These are phyloP conservation scores for Talaromyces amestolkiae DNA, from an alignment of 2,329 filamentous ascomycete genomes.

Conservation along the genomic window DNA sequence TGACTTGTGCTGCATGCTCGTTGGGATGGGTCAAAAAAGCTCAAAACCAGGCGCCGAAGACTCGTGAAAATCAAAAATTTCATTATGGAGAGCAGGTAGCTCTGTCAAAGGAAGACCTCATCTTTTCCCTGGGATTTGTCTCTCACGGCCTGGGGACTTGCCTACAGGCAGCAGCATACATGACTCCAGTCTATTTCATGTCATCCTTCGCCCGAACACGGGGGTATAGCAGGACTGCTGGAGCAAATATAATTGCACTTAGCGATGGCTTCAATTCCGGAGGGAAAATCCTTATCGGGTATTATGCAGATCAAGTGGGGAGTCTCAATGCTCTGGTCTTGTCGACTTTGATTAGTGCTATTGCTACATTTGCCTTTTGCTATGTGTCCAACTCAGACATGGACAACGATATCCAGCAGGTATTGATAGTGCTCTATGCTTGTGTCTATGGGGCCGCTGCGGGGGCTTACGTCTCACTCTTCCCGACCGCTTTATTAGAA, in stretches of 20 bases:
- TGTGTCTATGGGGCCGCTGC: slow-evolving; percentile 40
- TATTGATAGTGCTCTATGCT: slow-evolving; percentile 34
- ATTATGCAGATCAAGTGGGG: slow-evolving; percentile 40
- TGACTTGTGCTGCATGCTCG: background rate
- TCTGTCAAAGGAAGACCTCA: background rate
- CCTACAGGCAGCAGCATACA: slow-evolving; percentile 42
- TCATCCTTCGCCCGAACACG: slow-evolving; percentile 42
- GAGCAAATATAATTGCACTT: slow-evolving; percentile 41
- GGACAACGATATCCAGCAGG: slow-evolving; percentile 21
- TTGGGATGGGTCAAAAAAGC: background rate
- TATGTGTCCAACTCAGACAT: slow-evolving; percentile 26
- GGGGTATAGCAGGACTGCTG: slow-evolving; percentile 37
- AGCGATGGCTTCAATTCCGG: slow-evolving; percentile 44
- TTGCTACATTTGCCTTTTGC: slow-evolving; percentile 31
- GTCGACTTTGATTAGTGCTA: slow-evolving; percentile 32
- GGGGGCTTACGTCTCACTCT: slow-evolving; percentile 41
- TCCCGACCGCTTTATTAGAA: slow-evolving; percentile 39
- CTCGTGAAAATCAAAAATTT: no score
- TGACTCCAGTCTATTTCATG: slow-evolving; percentile 42
- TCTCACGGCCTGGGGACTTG: slow-evolving; percentile 38
- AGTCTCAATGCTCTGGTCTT: slow-evolving; percentile 42
- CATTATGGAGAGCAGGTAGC: no score
- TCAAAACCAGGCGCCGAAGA: background rate
- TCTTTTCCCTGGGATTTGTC: slow-evolving; percentile 37
- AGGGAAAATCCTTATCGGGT: slow-evolving; percentile 41